A percentile compares a stretch with the other conserved stretches of the same genome.
phyloP scores from a whole-genome alignment of 2,329 filamentous ascomycete species.

The Akanthomyces muscarius region DNA sequence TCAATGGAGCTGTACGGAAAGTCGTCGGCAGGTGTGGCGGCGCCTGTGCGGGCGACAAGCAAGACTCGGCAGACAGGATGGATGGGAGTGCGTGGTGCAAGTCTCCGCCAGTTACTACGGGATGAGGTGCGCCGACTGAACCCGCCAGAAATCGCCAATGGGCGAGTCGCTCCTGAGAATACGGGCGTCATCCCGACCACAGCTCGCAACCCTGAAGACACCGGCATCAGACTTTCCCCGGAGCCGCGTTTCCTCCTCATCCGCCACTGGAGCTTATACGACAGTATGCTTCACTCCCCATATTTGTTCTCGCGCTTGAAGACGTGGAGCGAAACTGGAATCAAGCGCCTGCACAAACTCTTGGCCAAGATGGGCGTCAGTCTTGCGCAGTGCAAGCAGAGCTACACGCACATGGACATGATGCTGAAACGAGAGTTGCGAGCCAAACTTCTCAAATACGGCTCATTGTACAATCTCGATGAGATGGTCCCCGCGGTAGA shows the following conservation, averaged over 20 bases:
- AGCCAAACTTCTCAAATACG: conserved; percentile 83
- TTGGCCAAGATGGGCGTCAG: conserved; percentile 98
- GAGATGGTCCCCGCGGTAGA: conserved; percentile 81
- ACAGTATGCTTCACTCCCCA: conserved; percentile 96
- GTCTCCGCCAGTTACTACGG: conserved; percentile 78
- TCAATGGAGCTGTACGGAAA: conserved; percentile 89
- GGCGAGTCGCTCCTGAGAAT: conserved; percentile 59
- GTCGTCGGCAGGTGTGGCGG: conserved; percentile 73
- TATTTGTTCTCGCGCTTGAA: conserved; percentile 89
- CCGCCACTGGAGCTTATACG: conserved; percentile 94
- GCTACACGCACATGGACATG: conserved; percentile 98
- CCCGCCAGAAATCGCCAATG: conserved; percentile 64
- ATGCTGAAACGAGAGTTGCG: conserved; percentile 85
- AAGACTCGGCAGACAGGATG: conserved; percentile 62
- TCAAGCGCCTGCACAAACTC: conserved; percentile 86
- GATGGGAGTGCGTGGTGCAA: conserved; percentile 76
- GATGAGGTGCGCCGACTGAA: conserved; percentile 95
- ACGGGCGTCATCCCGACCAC: conserved; percentile 85
- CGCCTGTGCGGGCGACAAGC: conserved; percentile 53
- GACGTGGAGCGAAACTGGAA: conserved; percentile 87
- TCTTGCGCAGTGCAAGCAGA: conserved; percentile 88
- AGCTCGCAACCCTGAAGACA: conserved; percentile 84
- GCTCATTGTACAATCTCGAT: conserved; percentile 87
- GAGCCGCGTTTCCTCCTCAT: conserved; percentile 92
- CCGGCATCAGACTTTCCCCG: conserved; percentile 83